Base-by-base conservation (phyloP, 805 yeast species). In the Candida takata region DNA sequence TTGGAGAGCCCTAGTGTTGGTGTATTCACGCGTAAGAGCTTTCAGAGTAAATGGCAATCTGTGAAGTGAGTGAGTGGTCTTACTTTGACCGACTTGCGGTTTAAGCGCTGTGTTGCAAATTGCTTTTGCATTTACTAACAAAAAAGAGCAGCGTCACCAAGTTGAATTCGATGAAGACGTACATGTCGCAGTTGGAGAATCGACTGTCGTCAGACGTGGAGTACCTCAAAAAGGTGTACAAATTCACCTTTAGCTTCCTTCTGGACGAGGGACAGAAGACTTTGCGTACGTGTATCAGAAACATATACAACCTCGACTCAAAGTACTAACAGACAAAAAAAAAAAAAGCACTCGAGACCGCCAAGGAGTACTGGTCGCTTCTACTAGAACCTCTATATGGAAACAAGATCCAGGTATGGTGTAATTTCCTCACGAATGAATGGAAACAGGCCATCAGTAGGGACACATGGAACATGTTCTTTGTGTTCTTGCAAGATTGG, bases 391-490 rank as follows among this genome's bases (percentile, higher is more conserved):
- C 46, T 1, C 31, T 37, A 0, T 61, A 61, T 27, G 47, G 52
- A 1, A 35, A 45, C 7, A 55, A 63, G 24, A 45, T 77, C 25
- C 64, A 65, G 8, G 64, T 63, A 28, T 90, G 95, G 90, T 61
- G 67, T 34, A 57, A 52, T 1, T 88, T 79, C 52, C 52, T 81
- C 19, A 49, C 48, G 4, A 55, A 54, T 3, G 63, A 60, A 10
- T 61, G 67, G 42, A 66, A 72, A 32, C 60, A 67, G 33, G 57
- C 65, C 5, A 67, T 92, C 25, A 70, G 83, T 5, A 72, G 61
- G 43, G 98, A 90, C 51, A 74, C 79, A 17, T 90, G 97, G 97
- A 69, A 73, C 42, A 87, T 88, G 97, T 62, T 83, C 37, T 69
- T 69, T 36, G 75, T 77, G 37, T 85, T 87, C 49, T 58, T 80